Conservation (phyloP, 352 stramenopile species). For the Aphanomyces euteiches region DNA sequence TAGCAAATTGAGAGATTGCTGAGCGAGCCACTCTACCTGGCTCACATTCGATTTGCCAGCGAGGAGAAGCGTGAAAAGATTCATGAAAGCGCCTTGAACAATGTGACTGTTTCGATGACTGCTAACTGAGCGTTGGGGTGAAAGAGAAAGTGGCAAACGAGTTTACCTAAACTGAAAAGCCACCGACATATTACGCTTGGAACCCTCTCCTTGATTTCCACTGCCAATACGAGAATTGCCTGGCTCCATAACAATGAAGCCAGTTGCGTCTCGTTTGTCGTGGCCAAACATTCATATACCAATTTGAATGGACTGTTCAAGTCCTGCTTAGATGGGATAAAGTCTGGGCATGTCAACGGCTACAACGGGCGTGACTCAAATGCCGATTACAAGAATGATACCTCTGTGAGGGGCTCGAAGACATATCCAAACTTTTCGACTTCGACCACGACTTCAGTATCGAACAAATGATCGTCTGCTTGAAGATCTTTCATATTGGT, state of each 20-base stretch:
- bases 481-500: constrained; percentile 45
- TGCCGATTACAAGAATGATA: constrained; percentile 1
- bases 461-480: constrained; percentile 26
- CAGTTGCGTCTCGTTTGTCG: constrained; percentile 45
- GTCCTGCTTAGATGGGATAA: constrained; percentile 30
- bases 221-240: constrained; percentile 43
- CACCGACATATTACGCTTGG: constrained; percentile 61
- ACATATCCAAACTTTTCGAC: constrained; percentile 77
- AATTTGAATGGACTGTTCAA: neutral
- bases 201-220: constrained; percentile 33
- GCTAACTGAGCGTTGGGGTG: constrained; percentile 46
- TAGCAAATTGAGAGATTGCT: neutral
- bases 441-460: constrained; percentile 12
- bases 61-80: constrained; percentile 53
- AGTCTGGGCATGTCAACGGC: constrained; percentile 51
- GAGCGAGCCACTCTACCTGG: neutral
- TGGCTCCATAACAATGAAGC: constrained; percentile 65
- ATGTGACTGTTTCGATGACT: constrained; percentile 65
- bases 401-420: constrained; percentile 69
- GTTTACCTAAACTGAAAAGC: constrained; percentile 75
- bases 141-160: neutral
- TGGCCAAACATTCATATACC: neutral
- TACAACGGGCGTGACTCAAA: constrained; percentile 10
- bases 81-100: constrained; percentile 64
- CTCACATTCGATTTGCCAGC: constrained; percentile 28